A percentile compares a stretch with the other conserved stretches of the same genome.
These are phyloP conservation scores for Guyanaporus albipodus DNA, from an alignment of 768 basidiomycete genomes.

Conservation along the genomic window DNA sequence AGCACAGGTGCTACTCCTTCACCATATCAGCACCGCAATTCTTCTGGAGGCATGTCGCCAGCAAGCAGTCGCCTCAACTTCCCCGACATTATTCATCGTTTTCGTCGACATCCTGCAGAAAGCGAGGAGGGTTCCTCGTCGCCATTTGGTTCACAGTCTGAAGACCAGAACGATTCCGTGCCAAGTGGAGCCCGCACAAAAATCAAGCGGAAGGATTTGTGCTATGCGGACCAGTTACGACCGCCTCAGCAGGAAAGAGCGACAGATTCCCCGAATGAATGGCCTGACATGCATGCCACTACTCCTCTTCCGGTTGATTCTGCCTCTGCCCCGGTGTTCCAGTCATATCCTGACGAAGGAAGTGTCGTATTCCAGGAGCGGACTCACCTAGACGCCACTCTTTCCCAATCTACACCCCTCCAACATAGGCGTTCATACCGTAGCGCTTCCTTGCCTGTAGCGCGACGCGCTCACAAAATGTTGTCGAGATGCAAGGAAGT, in stretches of 20 bases:
- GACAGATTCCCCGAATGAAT: slow-evolving; percentile 4
- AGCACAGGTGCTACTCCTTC: slow-evolving; percentile 39
- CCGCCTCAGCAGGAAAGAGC: slow-evolving; percentile 12
- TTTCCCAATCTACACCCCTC: background rate
- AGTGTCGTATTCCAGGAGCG: background rate
- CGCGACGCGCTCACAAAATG: slow-evolving; percentile 22
- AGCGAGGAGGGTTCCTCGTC: slow-evolving; percentile 51
- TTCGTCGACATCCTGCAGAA: slow-evolving; percentile 33
- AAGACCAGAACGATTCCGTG: slow-evolving; percentile 32
- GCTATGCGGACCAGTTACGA: slow-evolving; percentile 25
- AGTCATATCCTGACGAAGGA: slow-evolving; percentile 5
- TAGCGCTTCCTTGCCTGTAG: slow-evolving; percentile 35
- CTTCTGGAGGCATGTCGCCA: slow-evolving; percentile 38
- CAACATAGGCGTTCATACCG: slow-evolving; percentile 19
- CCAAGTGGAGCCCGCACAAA: slow-evolving; percentile 13
- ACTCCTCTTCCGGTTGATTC: slow-evolving; percentile 6
- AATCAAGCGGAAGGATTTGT: slow-evolving; percentile 16
- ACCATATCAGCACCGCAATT: slow-evolving; percentile 21
- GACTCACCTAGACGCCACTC: background rate
- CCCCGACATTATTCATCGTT: slow-evolving; percentile 35
- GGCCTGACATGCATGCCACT: slow-evolving; percentile 2
- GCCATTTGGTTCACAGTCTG: slow-evolving; percentile 43
- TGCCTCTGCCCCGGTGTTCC: background rate
- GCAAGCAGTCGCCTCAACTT: slow-evolving; percentile 41
- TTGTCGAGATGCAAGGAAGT: slow-evolving; percentile 36